phyloP scores from a whole-genome alignment of 805 yeast species.

The Wickerhamiella sergipiensis region DNA sequence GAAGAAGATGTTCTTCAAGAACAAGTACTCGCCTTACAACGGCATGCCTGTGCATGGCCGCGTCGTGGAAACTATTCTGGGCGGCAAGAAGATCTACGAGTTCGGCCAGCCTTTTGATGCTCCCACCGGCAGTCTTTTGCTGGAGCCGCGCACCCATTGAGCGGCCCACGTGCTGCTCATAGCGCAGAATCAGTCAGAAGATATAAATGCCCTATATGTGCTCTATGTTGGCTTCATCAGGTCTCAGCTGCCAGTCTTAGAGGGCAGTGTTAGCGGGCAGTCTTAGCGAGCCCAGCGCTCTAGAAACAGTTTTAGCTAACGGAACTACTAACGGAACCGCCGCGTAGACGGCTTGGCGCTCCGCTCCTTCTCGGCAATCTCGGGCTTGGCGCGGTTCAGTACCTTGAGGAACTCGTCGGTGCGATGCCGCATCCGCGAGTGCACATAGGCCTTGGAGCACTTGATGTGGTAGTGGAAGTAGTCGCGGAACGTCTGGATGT shows the following conservation, averaged over 20 bases:
- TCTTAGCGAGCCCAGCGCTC: too few relatives aligned
- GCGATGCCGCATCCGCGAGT: constrained; percentile 93
- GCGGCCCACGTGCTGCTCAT: too few relatives aligned
- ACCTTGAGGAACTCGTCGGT: constrained; percentile 90
- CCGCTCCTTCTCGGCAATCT: constrained; percentile 63
- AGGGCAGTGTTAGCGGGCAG: too few relatives aligned
- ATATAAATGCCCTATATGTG: too few relatives aligned
- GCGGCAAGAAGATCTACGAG: constrained; percentile 53
- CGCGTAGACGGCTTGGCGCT: constrained; percentile 48
- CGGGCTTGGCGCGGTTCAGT: constrained; percentile 93
- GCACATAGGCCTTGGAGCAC: constrained; percentile 96
- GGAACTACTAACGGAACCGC: constrained; percentile 31
- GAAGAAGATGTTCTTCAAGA: constrained; percentile 44
- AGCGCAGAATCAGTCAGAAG: too few relatives aligned
- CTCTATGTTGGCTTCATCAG: too few relatives aligned
- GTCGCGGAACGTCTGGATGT: constrained; percentile 83
- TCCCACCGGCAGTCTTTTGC: constrained; percentile 9
- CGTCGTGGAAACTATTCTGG: constrained; percentile 63
- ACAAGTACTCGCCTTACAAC: constrained; percentile 77
- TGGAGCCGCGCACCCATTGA: constrained; percentile 11
- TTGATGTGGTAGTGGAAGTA: constrained; percentile 98
- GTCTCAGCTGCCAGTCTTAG: too few relatives aligned
- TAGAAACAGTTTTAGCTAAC: too few relatives aligned
- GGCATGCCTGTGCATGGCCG: constrained; percentile 57
- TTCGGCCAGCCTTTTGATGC: constrained; percentile 9